Evolutionary conservation across 768 basidiomycete species (phyloP), one percentile per base, ranked within the genome.

Genomic region (Termitomyces sp.): DNA sequence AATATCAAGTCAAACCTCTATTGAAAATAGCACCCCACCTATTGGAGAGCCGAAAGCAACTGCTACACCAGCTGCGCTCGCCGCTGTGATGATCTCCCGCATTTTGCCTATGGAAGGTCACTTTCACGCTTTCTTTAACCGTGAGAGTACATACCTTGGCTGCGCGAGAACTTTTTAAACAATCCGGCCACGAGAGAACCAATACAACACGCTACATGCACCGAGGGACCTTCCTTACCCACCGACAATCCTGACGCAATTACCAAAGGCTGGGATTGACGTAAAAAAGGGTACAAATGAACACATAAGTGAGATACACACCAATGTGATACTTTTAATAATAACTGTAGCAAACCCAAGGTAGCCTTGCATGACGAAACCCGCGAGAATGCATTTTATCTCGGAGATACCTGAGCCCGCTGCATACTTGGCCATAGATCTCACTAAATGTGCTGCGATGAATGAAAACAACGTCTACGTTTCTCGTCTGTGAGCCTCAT

Each of bases 1-100:
- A 3, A 49, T 11, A 45, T 35, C 5, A 40, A 24, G 6, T 64
- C 67, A 44, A 61, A 92, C 93, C 81, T 99, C 97, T 61, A 99
- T 94, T 16, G 96, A 96, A 68, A 99, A 99, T 20, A 99, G 69
- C 0, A 99, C 97, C 11, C 97, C 97, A 16, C 95, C 97, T 41
- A 99, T 98, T 0, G 97, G 97, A 2, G 95, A 92, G 59, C 96
- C 97, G 68, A 99, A 99, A 22, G 97, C 97, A 26, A 98, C 97
- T 1, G 96, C 97, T 0, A 99, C 97, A 7, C 97, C 97, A 3
- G 97, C 96, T 8, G 97, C 97, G 68, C 94, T 97, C 0, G 94
- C 90, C 7, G 97, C 96, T 1, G 93, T 94, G 28, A 98, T 75
- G 44, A 98, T 87, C 68, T 99, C 96, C 53, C 94, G 80, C 82